Conservation (phyloP, 2,329 filamentous ascomycete genomes). For the Ceratocystis cacaofunesta region DNA sequence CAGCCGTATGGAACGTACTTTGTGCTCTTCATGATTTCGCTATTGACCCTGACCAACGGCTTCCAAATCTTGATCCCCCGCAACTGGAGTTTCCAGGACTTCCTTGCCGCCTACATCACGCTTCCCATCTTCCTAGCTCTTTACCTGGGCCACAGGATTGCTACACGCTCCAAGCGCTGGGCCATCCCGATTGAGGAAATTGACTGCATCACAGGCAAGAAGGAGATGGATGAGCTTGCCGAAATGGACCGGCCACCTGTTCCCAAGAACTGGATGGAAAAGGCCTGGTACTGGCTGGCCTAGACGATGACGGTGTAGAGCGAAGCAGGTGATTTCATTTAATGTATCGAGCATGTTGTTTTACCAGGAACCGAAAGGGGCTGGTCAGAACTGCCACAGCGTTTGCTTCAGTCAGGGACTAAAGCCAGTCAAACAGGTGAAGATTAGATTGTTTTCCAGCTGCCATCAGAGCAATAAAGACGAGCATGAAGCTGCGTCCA, state of each 20-base stretch:
- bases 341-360: not conserved
- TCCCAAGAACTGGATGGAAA: slow-evolving; percentile 37
- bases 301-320: slow-evolving; percentile 19
- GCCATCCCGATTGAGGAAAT: slow-evolving; percentile 33
- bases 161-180: slow-evolving; percentile 29
- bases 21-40: slow-evolving; percentile 39
- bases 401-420: not conserved
- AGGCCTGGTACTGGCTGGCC: slow-evolving; percentile 42
- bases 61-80: slow-evolving; percentile 58
- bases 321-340: not conserved
- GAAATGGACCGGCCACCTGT: slow-evolving; percentile 33
- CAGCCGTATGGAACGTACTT: slow-evolving; percentile 52
- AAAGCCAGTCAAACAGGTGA: slow-evolving; percentile 25
- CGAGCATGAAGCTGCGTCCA: not conserved
- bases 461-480: slow-evolving; percentile 20
- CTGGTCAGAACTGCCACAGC: slow-evolving; percentile 1
- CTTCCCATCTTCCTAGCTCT: slow-evolving; percentile 45
- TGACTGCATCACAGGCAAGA: slow-evolving; percentile 43
- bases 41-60: slow-evolving; percentile 59
- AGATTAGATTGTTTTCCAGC: slow-evolving; percentile 25
- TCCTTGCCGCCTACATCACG: slow-evolving; percentile 50
- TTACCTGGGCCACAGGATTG: slow-evolving; percentile 46
- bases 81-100: slow-evolving; percentile 47
- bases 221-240: slow-evolving; percentile 46
- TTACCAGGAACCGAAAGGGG: not conserved